A percentile compares a stretch with the other conserved stretches of the same genome.
phyloP scores from a whole-genome alignment of 2,329 filamentous ascomycete genomes.

The Pseudogymnoascus sp. region DNA sequence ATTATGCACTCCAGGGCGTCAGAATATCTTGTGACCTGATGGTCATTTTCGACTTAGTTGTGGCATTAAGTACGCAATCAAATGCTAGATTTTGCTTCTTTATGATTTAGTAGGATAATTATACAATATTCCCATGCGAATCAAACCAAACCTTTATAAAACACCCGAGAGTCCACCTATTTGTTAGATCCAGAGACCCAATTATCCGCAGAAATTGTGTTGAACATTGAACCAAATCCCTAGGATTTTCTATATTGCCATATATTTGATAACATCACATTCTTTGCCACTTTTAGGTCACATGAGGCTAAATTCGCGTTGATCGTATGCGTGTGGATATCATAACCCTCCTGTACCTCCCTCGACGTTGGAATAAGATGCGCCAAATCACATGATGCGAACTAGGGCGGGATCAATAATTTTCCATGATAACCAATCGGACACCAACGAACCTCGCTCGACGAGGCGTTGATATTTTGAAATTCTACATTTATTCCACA shows the following conservation, averaged over 20 bases:
- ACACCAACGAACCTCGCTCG: neutral
- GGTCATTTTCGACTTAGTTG: neutral
- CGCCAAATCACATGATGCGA: neutral
- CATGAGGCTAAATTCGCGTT: neutral
- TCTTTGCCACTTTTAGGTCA: neutral
- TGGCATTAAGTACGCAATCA: neutral
- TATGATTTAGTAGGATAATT: neutral
- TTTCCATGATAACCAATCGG: slow-evolving; percentile 7
- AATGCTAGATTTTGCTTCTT: neutral
- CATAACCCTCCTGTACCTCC: neutral
- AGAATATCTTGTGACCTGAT: neutral
- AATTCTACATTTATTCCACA: neutral
- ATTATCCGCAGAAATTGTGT: neutral
- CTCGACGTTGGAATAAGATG: slow-evolving; percentile 1
- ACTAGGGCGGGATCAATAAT: neutral
- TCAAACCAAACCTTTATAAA: neutral
- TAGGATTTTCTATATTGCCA: neutral
- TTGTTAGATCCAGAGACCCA: neutral
- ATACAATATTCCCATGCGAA: neutral
- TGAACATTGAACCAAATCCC: neutral
- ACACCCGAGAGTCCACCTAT: neutral
- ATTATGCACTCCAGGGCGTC: neutral
- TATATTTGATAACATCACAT: neutral
- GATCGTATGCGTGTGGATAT: neutral
- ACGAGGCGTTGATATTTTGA: slow-evolving; percentile 1